Percentiles rank a stretch among this genome's conserved stretches.
phyloP scores from a whole-genome alignment of 257 asterid species.

The Mitragyna speciosa region DNA sequence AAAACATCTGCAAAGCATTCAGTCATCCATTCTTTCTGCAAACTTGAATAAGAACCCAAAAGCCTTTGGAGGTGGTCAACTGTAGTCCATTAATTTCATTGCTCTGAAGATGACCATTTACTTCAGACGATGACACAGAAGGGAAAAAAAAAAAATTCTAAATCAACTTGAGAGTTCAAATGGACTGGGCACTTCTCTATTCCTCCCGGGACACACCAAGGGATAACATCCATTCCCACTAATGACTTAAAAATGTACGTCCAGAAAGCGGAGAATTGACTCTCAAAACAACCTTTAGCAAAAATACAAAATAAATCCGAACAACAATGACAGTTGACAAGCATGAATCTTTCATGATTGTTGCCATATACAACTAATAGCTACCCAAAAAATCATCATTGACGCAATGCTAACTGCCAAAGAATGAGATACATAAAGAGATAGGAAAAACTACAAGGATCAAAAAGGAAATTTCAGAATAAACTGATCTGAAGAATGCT shows the following conservation, averaged over 20 bases:
- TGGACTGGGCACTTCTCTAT: not conserved
- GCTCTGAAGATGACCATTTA: not conserved
- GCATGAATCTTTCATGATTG: not conserved
- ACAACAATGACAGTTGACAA: not conserved
- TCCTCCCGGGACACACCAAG: not conserved
- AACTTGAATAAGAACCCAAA: not conserved
- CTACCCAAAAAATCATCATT: not conserved
- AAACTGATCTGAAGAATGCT: not conserved
- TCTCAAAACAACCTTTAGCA: not conserved
- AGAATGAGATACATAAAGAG: not conserved
- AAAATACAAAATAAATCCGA: not conserved
- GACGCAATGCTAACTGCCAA: not conserved
- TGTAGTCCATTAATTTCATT: not conserved
- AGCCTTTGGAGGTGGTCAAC: not conserved
- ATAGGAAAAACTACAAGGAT: slow-evolving; percentile 4
- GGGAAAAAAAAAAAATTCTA: not conserved
- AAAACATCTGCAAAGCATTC: not conserved
- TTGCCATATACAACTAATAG: not conserved
- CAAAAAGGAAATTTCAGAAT: slow-evolving; percentile 9
- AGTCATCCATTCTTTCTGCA: not conserved
- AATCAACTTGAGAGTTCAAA: not conserved
- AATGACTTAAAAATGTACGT: not conserved
- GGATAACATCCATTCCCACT: not conserved
- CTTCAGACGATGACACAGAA: not conserved
- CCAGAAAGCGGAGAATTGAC: not conserved